Evolutionary conservation across 306 rosid genomes (phyloP).

Genomic region (Acacia melanoxylon): DNA sequence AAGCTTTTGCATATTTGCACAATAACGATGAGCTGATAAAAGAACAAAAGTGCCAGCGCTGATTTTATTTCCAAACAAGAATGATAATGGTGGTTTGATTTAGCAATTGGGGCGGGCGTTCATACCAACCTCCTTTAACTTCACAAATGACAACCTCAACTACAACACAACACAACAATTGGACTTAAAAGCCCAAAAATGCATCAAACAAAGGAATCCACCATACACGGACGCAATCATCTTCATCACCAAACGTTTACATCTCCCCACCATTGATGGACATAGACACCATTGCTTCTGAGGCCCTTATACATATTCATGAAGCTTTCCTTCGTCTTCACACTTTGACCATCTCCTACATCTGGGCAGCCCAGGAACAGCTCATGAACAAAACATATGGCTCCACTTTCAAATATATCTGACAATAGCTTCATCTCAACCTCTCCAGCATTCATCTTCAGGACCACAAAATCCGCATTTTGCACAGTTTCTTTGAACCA

Average conservation of each 20-base stretch:
- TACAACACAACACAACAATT: constrained; percentile 17
- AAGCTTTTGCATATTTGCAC: neutral
- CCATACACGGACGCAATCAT: neutral
- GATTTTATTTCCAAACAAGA: constrained; percentile 27
- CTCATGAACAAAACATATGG: constrained; percentile 85
- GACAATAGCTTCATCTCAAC: constrained; percentile 72
- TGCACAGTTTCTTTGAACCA: constrained; percentile 93
- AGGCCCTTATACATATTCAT: constrained; percentile 68
- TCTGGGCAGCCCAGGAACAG: constrained; percentile 73
- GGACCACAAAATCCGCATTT: constrained; percentile 75
- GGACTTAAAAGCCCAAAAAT: constrained; percentile 28
- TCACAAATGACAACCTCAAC: constrained; percentile 15
- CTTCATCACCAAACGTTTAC: constrained; percentile 22
- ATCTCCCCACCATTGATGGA: constrained; percentile 91
- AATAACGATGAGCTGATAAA: neutral
- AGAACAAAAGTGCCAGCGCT: neutral
- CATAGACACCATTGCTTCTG: constrained; percentile 78
- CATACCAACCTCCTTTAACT: constrained; percentile 27
- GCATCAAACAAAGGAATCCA: constrained; percentile 29
- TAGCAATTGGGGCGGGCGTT: constrained; percentile 37
- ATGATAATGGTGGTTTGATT: constrained; percentile 63
- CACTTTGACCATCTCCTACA: constrained; percentile 33
- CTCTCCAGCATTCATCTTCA: constrained; percentile 82
- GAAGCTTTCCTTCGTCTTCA: constrained; percentile 51
- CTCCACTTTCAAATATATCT: constrained; percentile 80